Conservation (phyloP, 768 basidiomycete species). For the Saitozyma podzolica region DNA sequence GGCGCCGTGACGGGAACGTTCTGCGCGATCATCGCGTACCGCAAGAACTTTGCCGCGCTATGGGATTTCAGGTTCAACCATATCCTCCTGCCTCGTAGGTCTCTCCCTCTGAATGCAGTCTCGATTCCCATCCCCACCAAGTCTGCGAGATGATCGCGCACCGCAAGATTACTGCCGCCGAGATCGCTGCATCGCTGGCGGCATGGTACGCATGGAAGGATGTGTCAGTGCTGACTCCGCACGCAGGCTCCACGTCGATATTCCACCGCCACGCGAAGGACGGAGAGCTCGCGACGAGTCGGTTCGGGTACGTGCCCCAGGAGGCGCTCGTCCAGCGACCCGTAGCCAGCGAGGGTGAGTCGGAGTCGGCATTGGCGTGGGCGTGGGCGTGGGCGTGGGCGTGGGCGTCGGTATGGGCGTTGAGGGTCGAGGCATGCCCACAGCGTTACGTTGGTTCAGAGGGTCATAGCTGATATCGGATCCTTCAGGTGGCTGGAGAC, state of each 20-base stretch:
- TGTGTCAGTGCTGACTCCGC: no score
- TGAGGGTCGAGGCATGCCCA: no score
- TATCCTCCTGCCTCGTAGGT: constrained; percentile 58
- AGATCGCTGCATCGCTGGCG: no score
- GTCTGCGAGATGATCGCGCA: not conserved
- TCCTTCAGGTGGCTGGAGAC: constrained; percentile 19
- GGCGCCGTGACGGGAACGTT: constrained; percentile 60
- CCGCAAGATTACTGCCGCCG: no score
- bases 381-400: not conserved
- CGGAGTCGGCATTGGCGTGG: not conserved
- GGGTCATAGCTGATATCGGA: not conserved
- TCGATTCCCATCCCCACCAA: not conserved
- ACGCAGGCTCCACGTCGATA: constrained; percentile 31
- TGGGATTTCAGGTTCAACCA: constrained; percentile 66
- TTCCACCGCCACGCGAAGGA: constrained; percentile 36
- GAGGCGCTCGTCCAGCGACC: constrained; percentile 39
- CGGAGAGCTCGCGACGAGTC: constrained; percentile 9
- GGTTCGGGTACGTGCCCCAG: constrained; percentile 32
- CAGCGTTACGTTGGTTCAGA: no score
- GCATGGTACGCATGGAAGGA: no score
- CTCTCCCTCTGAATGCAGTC: not conserved
- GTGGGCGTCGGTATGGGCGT: not conserved
- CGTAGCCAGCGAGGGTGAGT: constrained; percentile 37
- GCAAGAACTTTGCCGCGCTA: constrained; percentile 62
- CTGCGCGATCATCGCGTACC: constrained; percentile 59